Evolutionary conservation across 176 grass and related monocot genomes (phyloP).

Genomic region (Oryza australiensis): DNA sequence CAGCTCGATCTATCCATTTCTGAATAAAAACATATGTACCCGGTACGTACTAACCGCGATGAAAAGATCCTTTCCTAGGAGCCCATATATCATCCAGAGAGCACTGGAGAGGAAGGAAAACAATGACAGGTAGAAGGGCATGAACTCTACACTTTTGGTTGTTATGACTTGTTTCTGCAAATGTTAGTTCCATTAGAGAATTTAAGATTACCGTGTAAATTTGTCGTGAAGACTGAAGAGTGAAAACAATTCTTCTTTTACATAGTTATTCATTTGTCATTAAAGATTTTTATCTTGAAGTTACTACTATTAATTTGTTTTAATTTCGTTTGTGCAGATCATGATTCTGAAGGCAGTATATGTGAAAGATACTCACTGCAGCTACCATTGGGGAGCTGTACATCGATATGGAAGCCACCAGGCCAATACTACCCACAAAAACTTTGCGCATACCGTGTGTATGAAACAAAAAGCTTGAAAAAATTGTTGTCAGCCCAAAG

Average conservation of each 20-base stretch:
- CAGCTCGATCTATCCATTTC: background rate
- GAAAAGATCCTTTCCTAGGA: slow-evolving; percentile 57
- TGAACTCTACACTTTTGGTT: slow-evolving; percentile 75
- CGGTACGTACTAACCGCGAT: slow-evolving; percentile 35
- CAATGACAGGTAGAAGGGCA: slow-evolving; percentile 74
- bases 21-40: background rate
- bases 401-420: slow-evolving; percentile 73
- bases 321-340: background rate
- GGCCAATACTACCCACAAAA: slow-evolving; percentile 57
- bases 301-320: background rate
- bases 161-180: slow-evolving; percentile 60
- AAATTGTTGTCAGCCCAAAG: slow-evolving; percentile 39
- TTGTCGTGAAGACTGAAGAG: background rate
- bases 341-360: background rate
- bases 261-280: background rate
- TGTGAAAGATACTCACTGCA: slow-evolving; percentile 38
- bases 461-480: slow-evolving; percentile 37
- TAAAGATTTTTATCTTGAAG: background rate
- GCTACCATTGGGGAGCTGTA: slow-evolving; percentile 67
- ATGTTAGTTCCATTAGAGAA: background rate
- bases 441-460: slow-evolving; percentile 49
- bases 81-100: slow-evolving; percentile 66
- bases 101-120: slow-evolving; percentile 66
- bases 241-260: background rate
- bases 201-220: background rate